These are phyloP conservation scores for Aureoboletus auriporus DNA, from an alignment of 768 basidiomycete genomes.

Conservation along the genomic window DNA sequence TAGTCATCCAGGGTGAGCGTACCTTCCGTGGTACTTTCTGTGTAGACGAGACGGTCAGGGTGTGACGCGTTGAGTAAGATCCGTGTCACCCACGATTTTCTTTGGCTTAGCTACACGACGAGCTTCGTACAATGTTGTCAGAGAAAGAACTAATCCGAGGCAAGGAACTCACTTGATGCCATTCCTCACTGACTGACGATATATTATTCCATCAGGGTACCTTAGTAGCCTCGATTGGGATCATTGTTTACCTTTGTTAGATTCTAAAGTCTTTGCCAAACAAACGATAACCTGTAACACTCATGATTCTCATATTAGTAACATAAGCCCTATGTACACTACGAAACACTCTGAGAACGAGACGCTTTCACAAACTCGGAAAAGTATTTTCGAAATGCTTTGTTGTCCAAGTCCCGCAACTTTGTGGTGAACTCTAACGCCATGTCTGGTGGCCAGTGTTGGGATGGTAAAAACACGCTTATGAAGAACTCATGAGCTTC, in stretches of 20 bases:
- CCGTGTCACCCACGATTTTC: constrained; percentile 37
- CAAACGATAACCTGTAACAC: constrained; percentile 7
- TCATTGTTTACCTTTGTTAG: constrained; percentile 31
- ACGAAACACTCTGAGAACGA: constrained; percentile 50
- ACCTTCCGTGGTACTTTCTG: constrained; percentile 49
- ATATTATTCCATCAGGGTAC: constrained; percentile 13
- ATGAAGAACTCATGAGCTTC: constrained; percentile 84
- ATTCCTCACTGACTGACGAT: constrained; percentile 16
- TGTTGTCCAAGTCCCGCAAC: constrained; percentile 68
- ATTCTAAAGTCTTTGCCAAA: constrained; percentile 31
- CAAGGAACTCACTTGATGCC: constrained; percentile 27
- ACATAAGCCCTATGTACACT: constrained; percentile 23
- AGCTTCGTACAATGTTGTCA: constrained; percentile 18
- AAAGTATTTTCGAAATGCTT: constrained; percentile 82
- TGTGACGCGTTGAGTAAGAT: constrained; percentile 15
- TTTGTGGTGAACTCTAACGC: constrained; percentile 77
- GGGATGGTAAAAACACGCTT: constrained; percentile 77
- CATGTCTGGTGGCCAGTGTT: constrained; percentile 79
- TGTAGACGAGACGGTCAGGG: constrained; percentile 15
- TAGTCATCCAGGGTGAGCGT: constrained; percentile 9
- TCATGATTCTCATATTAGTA: neutral
- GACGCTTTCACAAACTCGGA: constrained; percentile 77
- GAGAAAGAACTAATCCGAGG: neutral
- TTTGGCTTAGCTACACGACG: constrained; percentile 35
- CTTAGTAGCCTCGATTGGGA: constrained; percentile 10